These are phyloP conservation scores for Trichoderma cornu-damae DNA, from an alignment of 2,329 filamentous ascomycete genomes.

Conservation along the genomic window DNA sequence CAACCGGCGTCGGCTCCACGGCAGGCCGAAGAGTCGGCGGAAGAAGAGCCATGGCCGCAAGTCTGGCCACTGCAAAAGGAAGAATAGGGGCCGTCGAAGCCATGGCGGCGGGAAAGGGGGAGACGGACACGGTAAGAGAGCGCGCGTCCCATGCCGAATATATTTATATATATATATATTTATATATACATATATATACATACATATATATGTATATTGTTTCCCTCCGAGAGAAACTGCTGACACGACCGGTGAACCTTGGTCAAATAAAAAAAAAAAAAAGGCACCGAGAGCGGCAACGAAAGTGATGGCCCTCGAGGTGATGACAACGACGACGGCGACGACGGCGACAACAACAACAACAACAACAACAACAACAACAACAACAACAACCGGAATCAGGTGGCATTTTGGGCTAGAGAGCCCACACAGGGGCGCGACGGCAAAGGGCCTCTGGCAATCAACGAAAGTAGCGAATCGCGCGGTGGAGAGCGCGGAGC, in stretches of 20 bases:
- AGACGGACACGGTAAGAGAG: not conserved
- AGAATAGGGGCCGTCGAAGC: not conserved
- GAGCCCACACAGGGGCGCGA: not conserved
- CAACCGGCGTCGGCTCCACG: not conserved
- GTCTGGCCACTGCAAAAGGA: not conserved
- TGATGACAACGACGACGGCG: too few relatives aligned
- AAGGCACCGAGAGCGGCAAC: not conserved
- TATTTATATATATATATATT: too few relatives aligned
- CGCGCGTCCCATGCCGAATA: too few relatives aligned
- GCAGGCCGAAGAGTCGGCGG: not conserved
- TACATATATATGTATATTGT: too few relatives aligned
- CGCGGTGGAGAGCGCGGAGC: not conserved
- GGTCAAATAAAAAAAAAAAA: not conserved
- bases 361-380: not conserved
- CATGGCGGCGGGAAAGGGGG: not conserved
- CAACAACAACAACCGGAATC: not conserved
- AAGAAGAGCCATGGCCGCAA: not conserved
- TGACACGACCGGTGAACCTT: too few relatives aligned
- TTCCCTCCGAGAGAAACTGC: too few relatives aligned
- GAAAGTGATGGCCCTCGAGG: not conserved
- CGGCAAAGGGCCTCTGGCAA: not conserved
- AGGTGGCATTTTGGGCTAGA: not conserved
- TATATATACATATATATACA: too few relatives aligned
- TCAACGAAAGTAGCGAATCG: not conserved
- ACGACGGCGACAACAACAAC: not conserved